These are phyloP conservation scores for Ceratobasidium sp. DNA, from an alignment of 1,284 basidiomycete genomes.

Conservation along the genomic window DNA sequence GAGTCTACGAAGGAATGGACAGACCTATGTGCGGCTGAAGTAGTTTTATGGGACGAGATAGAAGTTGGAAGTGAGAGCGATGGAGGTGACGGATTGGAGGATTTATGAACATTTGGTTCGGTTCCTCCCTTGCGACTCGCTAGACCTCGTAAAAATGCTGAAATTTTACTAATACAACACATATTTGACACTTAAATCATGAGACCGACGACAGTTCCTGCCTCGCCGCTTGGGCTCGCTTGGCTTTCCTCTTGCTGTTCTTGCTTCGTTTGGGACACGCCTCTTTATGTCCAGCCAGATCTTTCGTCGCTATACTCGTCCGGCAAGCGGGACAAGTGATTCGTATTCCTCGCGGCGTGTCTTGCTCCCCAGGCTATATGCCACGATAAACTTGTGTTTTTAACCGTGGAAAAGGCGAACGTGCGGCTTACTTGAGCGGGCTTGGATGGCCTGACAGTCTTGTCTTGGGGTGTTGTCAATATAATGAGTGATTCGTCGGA, in stretches of 20 bases:
- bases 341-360: too few species aligned
- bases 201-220: neutral
- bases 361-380: too few species aligned
- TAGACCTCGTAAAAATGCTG: neutral
- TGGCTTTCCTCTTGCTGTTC: neutral
- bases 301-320: too few species aligned
- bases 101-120: neutral
- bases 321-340: too few species aligned
- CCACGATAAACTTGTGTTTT: too few species aligned
- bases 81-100: neutral
- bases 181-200: neutral
- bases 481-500: too few species aligned
- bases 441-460: too few species aligned
- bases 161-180: neutral
- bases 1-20: conserved; percentile 29
- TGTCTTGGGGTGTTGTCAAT: too few species aligned
- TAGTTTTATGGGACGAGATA: conserved; percentile 26
- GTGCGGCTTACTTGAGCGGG: too few species aligned
- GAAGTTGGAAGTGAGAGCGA: conserved; percentile 22
- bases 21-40: conserved; percentile 3
- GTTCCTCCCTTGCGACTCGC: neutral
- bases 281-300: too few species aligned
- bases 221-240: neutral
- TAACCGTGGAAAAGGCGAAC: too few species aligned
- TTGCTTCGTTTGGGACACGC: neutral